These are phyloP conservation scores for Elsinoe necatrix DNA, from an alignment of 2,329 filamentous ascomycete species.

Conservation along the genomic window DNA sequence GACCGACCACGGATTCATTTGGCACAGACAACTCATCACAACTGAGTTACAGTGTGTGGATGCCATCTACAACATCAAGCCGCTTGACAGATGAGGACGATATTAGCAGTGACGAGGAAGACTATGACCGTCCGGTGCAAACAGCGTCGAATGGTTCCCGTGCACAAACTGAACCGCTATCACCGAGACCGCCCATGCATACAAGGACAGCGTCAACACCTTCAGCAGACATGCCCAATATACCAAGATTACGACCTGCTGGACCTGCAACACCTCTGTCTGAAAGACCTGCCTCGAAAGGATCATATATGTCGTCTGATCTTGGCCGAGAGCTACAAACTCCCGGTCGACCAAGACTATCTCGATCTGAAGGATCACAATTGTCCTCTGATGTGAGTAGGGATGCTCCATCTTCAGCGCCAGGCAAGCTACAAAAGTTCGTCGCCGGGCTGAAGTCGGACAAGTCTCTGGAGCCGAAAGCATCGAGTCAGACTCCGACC, in stretches of 20 bases:
- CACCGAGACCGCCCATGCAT: constrained; percentile 33
- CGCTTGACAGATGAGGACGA: constrained; percentile 24
- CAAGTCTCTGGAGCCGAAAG: constrained; percentile 17
- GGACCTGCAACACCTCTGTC: background rate
- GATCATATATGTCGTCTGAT: constrained; percentile 1
- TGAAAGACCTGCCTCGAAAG: background rate
- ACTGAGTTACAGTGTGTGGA: constrained; percentile 43
- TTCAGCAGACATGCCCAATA: constrained; percentile 37
- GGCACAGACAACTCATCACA: constrained; percentile 22
- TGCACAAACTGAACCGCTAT: background rate
- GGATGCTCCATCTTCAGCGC: constrained; percentile 26
- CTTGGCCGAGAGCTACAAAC: constrained; percentile 3
- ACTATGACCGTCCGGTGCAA: constrained; percentile 18
- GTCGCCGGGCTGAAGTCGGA: constrained; percentile 18
- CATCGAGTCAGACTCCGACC: background rate
- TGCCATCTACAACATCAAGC: constrained; percentile 34
- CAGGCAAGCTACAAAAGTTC: constrained; percentile 30
- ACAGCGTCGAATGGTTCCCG: background rate
- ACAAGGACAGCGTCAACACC: constrained; percentile 42
- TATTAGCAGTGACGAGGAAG: constrained; percentile 22
- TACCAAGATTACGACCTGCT: constrained; percentile 34
- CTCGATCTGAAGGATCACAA: constrained; percentile 14
- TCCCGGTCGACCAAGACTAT: constrained; percentile 5
- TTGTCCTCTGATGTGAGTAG: constrained; percentile 15
- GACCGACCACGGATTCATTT: constrained; percentile 25